These are phyloP conservation scores for Strigomonas culicis DNA, from an alignment of 208 protist genomes.

Conservation along the genomic window DNA sequence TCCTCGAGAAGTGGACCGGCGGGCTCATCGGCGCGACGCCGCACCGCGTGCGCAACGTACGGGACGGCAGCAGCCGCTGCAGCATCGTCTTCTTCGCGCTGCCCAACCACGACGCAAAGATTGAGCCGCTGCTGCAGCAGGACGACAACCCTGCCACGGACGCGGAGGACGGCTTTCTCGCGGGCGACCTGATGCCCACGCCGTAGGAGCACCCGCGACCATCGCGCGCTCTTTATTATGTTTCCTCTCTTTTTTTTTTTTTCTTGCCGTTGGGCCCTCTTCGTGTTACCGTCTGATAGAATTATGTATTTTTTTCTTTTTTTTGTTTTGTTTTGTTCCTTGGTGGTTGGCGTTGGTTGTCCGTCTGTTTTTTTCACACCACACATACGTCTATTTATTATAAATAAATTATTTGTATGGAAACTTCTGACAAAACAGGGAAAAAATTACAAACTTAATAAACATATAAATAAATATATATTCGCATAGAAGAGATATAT, in stretches of 20 bases:
- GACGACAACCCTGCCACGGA: slow-evolving; percentile 79
- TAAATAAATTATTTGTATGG: neutral
- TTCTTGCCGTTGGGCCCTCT: no score
- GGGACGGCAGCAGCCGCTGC: slow-evolving; percentile 60
- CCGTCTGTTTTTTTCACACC: slow-evolving; percentile 13
- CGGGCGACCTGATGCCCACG: slow-evolving; percentile 78
- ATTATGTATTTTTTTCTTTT: slow-evolving; percentile 9
- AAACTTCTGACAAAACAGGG: neutral
- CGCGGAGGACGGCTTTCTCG: slow-evolving; percentile 67
- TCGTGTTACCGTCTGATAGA: neutral
- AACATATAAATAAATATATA: slow-evolving; percentile 6
- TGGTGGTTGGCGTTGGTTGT: slow-evolving; percentile 2
- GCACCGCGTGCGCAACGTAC: slow-evolving; percentile 73
- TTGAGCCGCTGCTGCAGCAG: slow-evolving; percentile 84
- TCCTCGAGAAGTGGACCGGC: slow-evolving; percentile 86
- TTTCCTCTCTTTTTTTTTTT: slow-evolving; percentile 16
- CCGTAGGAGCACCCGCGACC: slow-evolving; percentile 12
- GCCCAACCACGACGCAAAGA: slow-evolving; percentile 75
- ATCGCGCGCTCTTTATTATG: neutral
- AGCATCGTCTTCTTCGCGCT: slow-evolving; percentile 86
- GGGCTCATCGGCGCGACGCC: slow-evolving; percentile 81
- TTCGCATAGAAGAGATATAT: neutral
- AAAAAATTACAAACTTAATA: slow-evolving; percentile 3
- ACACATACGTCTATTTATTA: slow-evolving; percentile 9
- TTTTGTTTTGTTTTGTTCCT: slow-evolving; percentile 17